Evolutionary conservation across 1,284 basidiomycete genomes (phyloP), one percentile per base, ranked within the genome.

Genomic region (Ustilago vetiveriae): DNA sequence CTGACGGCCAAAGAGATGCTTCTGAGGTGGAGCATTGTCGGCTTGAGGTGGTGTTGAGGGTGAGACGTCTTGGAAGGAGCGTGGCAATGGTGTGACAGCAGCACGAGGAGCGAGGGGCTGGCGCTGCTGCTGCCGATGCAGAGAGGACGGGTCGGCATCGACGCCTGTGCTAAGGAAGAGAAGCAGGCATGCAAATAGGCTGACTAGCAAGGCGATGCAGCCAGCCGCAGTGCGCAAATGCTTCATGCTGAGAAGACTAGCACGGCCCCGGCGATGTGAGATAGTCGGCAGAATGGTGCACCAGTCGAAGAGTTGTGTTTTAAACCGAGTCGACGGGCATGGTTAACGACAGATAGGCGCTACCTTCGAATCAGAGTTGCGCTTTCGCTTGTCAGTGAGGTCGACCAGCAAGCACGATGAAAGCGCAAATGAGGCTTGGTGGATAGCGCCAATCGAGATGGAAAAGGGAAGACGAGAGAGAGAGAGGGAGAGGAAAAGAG

Each of bases 171-270:
- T 33, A 21, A 65, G 4, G 23, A 38, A 33, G 42, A 65, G 38
- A 22, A 65, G 55, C 27, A 58, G 13, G n/a, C 51, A 52, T 24
- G 38, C 47, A 14, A 46, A 22, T 6, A 56, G 19, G 40, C 52
- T 40, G 24, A 56, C 8, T 13, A 51, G 27, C 48, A 55, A 11
- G 33, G 52, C 38, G n/a, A 29, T 27, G 21, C 23, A 49, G 17
- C 48, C 44, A 4, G n/a, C 23, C 17, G 17, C 37, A 27, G 35
- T 10, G 23, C n/a, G 38, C 6, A 36, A 26, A 30, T 23, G 14
- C 47, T 35, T 63, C 59, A 55, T 63, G 33, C 22, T 29, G 37
- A n/a, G 22, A 14, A 17, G 26, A 30, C 22, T 38, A 19, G 8
- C n/a, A n/a, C n/a, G n/a, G n/a, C n/a, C n/a, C n/a, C n/a, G n/a